Evolutionary conservation across 441 rosid genomes (phyloP).

Genomic region (Breynia disticha): DNA sequence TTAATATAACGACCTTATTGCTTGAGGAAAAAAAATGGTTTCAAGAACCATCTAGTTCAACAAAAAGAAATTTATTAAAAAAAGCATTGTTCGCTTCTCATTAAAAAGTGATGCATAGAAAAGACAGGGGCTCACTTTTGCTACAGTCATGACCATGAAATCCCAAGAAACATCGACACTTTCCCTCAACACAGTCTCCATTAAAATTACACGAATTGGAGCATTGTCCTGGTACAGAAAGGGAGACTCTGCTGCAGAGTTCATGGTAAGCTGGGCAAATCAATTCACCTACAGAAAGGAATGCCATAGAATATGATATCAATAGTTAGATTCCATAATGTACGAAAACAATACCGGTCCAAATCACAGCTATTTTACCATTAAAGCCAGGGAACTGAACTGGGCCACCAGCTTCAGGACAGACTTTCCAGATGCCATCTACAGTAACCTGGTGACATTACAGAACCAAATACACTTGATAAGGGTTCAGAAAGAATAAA

Average conservation of each 20-base stretch:
- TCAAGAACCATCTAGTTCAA: no score
- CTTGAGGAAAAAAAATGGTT: no score
- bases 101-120: conserved; percentile 4
- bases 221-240: conserved; percentile 66
- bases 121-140: conserved; percentile 46
- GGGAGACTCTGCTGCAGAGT: conserved; percentile 51
- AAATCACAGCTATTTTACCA: conserved; percentile 33
- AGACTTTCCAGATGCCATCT: conserved; percentile 87
- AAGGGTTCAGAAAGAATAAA: neutral
- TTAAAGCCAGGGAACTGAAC: conserved; percentile 87
- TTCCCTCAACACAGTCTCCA: conserved; percentile 89
- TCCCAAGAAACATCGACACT: conserved; percentile 81
- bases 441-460: conserved; percentile 73
- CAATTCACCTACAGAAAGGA: conserved; percentile 59
- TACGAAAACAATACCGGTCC: neutral
- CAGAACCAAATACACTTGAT: no score
- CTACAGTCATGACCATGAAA: conserved; percentile 88
- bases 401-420: conserved; percentile 84
- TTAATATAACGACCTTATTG: neutral
- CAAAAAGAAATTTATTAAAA: no score
- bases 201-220: conserved; percentile 68
- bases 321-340: conserved; percentile 6
- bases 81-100: no score
- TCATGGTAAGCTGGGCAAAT: conserved; percentile 86
- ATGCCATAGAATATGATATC: conserved; percentile 10